These are phyloP conservation scores for Botryotinia globosa DNA, from an alignment of 2,329 filamentous ascomycete species.

Conservation along the genomic window DNA sequence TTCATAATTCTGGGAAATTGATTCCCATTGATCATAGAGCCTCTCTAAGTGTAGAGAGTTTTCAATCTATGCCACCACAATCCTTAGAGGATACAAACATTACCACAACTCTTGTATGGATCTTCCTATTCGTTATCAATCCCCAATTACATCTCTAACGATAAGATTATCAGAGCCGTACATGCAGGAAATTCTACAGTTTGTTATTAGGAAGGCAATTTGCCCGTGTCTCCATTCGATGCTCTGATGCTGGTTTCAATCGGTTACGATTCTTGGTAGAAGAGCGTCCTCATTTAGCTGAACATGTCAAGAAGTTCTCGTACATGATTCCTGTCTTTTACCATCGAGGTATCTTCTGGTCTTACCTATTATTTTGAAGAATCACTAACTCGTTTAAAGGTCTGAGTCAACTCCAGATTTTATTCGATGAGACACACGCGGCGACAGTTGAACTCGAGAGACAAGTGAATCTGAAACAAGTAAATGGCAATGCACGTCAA, in stretches of 20 bases:
- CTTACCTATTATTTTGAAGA: background rate
- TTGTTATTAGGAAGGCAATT: conserved; percentile 52
- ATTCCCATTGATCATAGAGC: conserved; percentile 49
- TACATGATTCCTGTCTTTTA: conserved; percentile 60
- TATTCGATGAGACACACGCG: conserved; percentile 20
- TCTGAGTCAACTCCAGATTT: conserved; percentile 14
- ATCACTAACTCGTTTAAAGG: conserved; percentile 10
- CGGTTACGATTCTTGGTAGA: conserved; percentile 48
- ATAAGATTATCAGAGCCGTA: conserved; percentile 38
- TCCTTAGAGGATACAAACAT: conserved; percentile 33
- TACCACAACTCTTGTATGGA: conserved; percentile 43
- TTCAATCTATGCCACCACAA: conserved; percentile 41
- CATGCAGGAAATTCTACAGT: conserved; percentile 49
- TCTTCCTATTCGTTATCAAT: background rate
- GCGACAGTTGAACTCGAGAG: conserved; percentile 13
- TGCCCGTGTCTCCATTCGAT: conserved; percentile 38
- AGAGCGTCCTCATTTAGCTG: conserved; percentile 47
- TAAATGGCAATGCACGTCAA: conserved; percentile 3
- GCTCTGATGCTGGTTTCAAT: conserved; percentile 47
- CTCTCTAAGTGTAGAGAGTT: conserved; percentile 52
- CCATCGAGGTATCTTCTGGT: conserved; percentile 44
- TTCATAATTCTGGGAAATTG: conserved; percentile 48
- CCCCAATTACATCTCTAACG: conserved; percentile 1
- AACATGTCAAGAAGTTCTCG: conserved; percentile 57
- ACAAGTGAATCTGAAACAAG: conserved; percentile 19